Evolutionary conservation across 441 rosid species (phyloP), one percentile per base, ranked within the genome.

Genomic region (Croton laevigatus): DNA sequence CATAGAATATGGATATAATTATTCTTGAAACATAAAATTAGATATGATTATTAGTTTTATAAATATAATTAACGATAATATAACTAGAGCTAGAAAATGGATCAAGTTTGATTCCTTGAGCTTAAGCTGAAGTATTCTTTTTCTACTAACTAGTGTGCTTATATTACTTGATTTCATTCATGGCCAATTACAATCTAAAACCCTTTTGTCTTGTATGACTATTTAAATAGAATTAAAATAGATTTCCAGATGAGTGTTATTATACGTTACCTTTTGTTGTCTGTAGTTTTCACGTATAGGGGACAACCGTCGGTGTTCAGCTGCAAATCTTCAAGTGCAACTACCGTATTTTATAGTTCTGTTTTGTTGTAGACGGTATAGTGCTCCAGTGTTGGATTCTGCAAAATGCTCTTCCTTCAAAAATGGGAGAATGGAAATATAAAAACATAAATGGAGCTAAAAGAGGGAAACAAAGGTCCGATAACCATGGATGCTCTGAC

Each of bases 361-460:
- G 83, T 74, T 66, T 82, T 86, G 62, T 76, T 82, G 74, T 89
- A 91, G 72, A 73, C 84, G 17, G 96, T 85, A 73, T 93, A 89
- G 80, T 91, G 91, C 78, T 88, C 96, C 74, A 93, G 82, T 61
- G 97, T 91, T 71, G 86, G 84, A 77, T 86, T 93, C 97, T 93
- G 86, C 78, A 76, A 80, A 44, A 40, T 40, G 44, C n/a, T 40
- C 4, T 40, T 40, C 4, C 44, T 40, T 40, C 9, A 40, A 6
- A 40, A 40, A 6, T 40, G n/a, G n/a, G n/a, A 40, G 8, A 5
- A 40, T 6, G 22, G 22, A 17, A 16, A n/a, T n/a, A 71, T 48
- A 73, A 37, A 16, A 12, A 52, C 23, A 5, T 10, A 27, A 38
- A 46, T 5, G 70, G 8, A 62, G 36, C 22, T n/a, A 16, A 69